Evolutionary conservation across 2,329 filamentous ascomycete genomes (phyloP), one percentile per base, ranked within the genome.

Genomic region (Cephalotrichum gorgonifer): DNA sequence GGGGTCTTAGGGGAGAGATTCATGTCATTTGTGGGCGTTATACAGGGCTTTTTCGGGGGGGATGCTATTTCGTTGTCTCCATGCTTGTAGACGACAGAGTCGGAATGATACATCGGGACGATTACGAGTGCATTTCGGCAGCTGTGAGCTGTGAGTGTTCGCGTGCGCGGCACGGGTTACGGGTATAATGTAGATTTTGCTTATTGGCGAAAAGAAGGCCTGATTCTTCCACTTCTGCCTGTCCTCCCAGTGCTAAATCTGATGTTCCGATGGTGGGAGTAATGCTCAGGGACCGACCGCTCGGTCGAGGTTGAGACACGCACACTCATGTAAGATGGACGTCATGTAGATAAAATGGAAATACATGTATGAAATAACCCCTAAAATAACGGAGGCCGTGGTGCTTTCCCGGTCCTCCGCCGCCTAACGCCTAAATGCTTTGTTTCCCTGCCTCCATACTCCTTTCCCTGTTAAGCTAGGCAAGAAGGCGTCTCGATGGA

Each of bases 21-120:
- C 47, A 49, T 43, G 47, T 49, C 47, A 49, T 49, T 26, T 41
- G 41, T 49, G 47, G 47, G 47, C 47, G 47, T 49, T 49, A 27
- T 43, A 49, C 39, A 43, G 30, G 47, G 47, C 39, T 44, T 44
- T 43, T 30, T 20, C 6, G 27, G 43, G 43, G n/a, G 43, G 25
- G 22, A 44, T 44, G n/a, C 17, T 39, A 39, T 39, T 39, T 39
- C n/a, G 35, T 27, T 49, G 39, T 49, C 41, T 33, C 25, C 27
- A 23, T 44, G 30, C 35, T 20, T 43, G 25, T 38, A 31, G 30
- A 43, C 41, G 38, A 25, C 22, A 33, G 14, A 30, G 26, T 48
- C 25, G 44, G 30, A 38, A 38, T 46, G 44, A 46, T 38, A 38
- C n/a, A n/a, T n/a, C n/a, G n/a, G n/a, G n/a, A n/a, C 20, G n/a